These are phyloP conservation scores for Pichia scutulata DNA, from an alignment of 805 yeast genomes.

Conservation along the genomic window DNA sequence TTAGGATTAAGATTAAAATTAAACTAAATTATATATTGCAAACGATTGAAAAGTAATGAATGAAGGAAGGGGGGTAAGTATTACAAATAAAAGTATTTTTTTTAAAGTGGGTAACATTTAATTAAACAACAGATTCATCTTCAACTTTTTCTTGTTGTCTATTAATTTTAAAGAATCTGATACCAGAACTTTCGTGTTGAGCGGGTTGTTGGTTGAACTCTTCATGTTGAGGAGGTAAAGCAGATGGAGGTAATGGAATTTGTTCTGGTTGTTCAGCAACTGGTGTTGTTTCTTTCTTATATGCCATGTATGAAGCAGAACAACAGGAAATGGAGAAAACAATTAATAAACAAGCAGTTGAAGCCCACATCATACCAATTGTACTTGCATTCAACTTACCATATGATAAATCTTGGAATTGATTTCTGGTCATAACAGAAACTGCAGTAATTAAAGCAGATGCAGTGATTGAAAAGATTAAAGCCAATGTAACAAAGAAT, in stretches of 20 bases:
- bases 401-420: slow-evolving; percentile 44
- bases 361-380: slow-evolving; percentile 66
- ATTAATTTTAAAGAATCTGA: slow-evolving; percentile 71
- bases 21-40: not conserved
- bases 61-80: not conserved
- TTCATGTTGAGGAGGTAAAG: slow-evolving; percentile 4
- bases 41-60: not conserved
- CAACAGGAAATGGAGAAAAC: slow-evolving; percentile 48
- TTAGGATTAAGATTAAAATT: not conserved
- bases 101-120: not conserved
- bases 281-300: slow-evolving; percentile 37
- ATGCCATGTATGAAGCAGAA: slow-evolving; percentile 40
- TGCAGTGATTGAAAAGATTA: slow-evolving; percentile 51
- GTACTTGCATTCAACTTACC: slow-evolving; percentile 49
- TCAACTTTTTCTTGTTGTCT: slow-evolving; percentile 39
- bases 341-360: slow-evolving; percentile 45
- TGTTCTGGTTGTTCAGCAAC: not conserved
- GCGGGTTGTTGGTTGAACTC: slow-evolving; percentile 10
- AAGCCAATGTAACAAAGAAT: slow-evolving; percentile 43
- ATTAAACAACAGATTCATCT: slow-evolving; percentile 27
- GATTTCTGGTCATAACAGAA: slow-evolving; percentile 63
- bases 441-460: slow-evolving; percentile 71
- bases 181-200: slow-evolving; percentile 44
- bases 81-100: not conserved
- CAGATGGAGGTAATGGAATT: slow-evolving; percentile 19